Base-by-base conservation (phyloP, 768 basidiomycete genomes). In the Pleurotus citrinopileatus region DNA sequence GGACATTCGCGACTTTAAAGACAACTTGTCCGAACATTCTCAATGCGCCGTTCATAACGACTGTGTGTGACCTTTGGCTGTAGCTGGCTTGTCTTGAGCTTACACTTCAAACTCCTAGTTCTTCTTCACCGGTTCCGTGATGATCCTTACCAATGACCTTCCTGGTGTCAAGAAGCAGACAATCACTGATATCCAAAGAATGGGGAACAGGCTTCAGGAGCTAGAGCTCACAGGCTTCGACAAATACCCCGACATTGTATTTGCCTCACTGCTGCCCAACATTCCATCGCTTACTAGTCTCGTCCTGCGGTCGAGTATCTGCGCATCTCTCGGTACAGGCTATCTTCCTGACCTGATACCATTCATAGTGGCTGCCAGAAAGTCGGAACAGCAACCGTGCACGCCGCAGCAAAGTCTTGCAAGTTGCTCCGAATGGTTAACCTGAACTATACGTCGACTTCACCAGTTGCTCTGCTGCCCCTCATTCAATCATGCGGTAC, bases 371-470 rank as follows among this genome's bases (percentile, higher is more conserved):
- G 81, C 20, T 87, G 84, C 61, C 70, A 76, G 8, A 82, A 81
- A 62, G 85, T 81, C 9, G 77, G 79, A 4, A 55, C 73, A 3
- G 71, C 75, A 58, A 80, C 84, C 1, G 67, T 76, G 29, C 66
- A 73, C 10, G 77, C 74, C 2, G 67, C 71, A 4, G 74, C 75
- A 8, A 64, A 65, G 28, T 64, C 62, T 8, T 84, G 83, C 58
- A 68, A 61, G 12, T 61, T 60, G 13, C 71, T 89, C 28, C 70
- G 61, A 10, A 63, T 69, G 0, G 60, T 86, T 43, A 87, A 89
- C 58, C 63, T 88, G 29, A 86, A 77, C 59, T 82, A 82, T 55
- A 89, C 87, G 2, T 71, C 79, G 2, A 75, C 77, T 3, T 66
- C 79, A 1, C 80, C 85, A 0, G 54, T 58, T 1, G 76, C 80